These are phyloP conservation scores for Circinella minor DNA, from an alignment of 371 early-diverging fungal genomes.

Conservation along the genomic window DNA sequence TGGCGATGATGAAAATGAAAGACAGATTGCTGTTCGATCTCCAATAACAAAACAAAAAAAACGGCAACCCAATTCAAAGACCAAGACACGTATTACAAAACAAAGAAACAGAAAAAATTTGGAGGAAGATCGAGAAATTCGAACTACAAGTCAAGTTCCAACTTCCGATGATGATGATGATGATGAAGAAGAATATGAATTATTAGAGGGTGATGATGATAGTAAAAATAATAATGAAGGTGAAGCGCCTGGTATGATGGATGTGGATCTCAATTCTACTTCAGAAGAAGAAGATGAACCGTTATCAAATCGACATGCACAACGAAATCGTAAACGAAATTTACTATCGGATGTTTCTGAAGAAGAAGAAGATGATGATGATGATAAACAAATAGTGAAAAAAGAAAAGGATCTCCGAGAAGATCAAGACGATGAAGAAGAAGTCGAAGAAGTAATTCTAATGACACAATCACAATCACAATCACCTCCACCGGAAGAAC, in stretches of 20 bases:
- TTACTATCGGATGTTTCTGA: too few relatives aligned
- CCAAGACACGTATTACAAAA: background rate
- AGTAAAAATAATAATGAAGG: background rate
- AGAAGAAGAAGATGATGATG: conserved; percentile 2
- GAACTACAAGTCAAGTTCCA: conserved; percentile 28
- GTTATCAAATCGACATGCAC: too few relatives aligned
- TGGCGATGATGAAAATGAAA: conserved; percentile 21
- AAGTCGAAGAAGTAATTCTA: background rate
- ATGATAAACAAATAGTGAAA: too few relatives aligned
- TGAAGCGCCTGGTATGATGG: background rate
- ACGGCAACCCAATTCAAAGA: background rate
- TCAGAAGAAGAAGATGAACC: conserved; percentile 1
- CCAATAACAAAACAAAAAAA: background rate
- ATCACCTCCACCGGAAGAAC: background rate
- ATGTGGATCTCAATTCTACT: conserved; percentile 8
- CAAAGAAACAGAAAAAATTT: background rate
- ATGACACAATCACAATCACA: background rate
- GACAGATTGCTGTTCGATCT: background rate
- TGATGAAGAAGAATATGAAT: conserved; percentile 16
- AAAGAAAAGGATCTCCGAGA: too few relatives aligned
- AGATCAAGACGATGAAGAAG: background rate
- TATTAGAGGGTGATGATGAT: background rate
- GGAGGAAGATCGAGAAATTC: conserved; percentile 4
- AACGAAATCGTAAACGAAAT: too few relatives aligned
- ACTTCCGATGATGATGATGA: conserved; percentile 28